These are phyloP conservation scores for Saccharomycopsis sp. DNA, from an alignment of 805 yeast species.

Conservation along the genomic window DNA sequence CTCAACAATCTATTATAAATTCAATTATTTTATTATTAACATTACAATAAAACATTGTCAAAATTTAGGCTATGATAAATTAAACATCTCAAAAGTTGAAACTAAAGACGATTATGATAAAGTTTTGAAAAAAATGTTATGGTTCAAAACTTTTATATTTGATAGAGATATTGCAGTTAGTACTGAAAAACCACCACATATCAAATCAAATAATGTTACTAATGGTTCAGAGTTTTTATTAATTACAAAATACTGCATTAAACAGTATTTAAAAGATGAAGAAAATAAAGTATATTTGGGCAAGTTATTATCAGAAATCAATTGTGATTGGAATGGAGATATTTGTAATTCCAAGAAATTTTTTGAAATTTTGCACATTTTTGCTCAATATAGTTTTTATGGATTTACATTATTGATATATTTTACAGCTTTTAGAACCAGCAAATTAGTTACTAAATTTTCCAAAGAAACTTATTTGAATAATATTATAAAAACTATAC, in stretches of 20 bases:
- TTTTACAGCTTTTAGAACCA: neutral
- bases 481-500: neutral
- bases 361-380: slow-evolving; percentile 2
- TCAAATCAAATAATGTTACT: too few relatives aligned
- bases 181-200: slow-evolving; percentile 5
- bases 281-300: too few relatives aligned
- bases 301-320: too few relatives aligned
- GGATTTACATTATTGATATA: slow-evolving; percentile 6
- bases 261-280: too few relatives aligned
- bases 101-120: neutral
- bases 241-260: too few relatives aligned
- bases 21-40: slow-evolving; percentile 7
- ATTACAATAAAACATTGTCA: slow-evolving; percentile 7
- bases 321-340: neutral
- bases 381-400: slow-evolving; percentile 1
- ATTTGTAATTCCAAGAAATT: neutral
- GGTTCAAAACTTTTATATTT: slow-evolving; percentile 8
- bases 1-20: slow-evolving; percentile 11
- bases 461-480: slow-evolving; percentile 4
- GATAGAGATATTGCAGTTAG: slow-evolving; percentile 7
- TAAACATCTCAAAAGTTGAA: neutral
- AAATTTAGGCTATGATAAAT: slow-evolving; percentile 11
- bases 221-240: too few relatives aligned
- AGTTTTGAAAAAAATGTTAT: neutral
- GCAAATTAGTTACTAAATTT: slow-evolving; percentile 1